Conservation (phyloP, 2,329 filamentous ascomycete genomes). For the Alternaria rosae region DNA sequence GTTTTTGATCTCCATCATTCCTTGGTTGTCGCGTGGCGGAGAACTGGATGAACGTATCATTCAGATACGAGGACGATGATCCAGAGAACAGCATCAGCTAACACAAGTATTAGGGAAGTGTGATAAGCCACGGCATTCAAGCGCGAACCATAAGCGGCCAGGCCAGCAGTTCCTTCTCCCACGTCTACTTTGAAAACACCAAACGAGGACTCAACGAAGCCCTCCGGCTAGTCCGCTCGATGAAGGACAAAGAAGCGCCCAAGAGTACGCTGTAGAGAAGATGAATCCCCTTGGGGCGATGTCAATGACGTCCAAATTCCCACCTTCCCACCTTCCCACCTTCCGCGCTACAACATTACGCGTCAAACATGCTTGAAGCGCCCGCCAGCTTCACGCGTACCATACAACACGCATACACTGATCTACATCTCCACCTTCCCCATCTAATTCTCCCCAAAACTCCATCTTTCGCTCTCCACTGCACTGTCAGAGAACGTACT, state of each 20-base stretch:
- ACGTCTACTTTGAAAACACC: constrained; percentile 46
- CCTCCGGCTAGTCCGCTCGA: constrained; percentile 31
- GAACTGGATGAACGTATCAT: background rate
- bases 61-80: background rate
- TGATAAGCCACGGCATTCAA: constrained; percentile 47
- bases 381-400: background rate
- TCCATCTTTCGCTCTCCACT: background rate
- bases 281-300: no score
- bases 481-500: background rate
- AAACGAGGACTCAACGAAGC: constrained; percentile 42
- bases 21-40: background rate
- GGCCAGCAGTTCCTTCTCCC: constrained; percentile 48
- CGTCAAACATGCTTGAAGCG: background rate
- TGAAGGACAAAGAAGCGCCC: constrained; percentile 36
- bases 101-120: constrained; percentile 33
- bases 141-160: constrained; percentile 47
- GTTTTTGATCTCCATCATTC: background rate
- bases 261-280: constrained; percentile 33
- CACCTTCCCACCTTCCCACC: no score
- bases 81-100: background rate
- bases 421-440: background rate
- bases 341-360: background rate
- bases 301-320: no score
- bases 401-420: background rate
- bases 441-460: background rate